Evolutionary conservation across 106 monocot species (phyloP).

Genomic region (Dactylorhiza incarnata): DNA sequence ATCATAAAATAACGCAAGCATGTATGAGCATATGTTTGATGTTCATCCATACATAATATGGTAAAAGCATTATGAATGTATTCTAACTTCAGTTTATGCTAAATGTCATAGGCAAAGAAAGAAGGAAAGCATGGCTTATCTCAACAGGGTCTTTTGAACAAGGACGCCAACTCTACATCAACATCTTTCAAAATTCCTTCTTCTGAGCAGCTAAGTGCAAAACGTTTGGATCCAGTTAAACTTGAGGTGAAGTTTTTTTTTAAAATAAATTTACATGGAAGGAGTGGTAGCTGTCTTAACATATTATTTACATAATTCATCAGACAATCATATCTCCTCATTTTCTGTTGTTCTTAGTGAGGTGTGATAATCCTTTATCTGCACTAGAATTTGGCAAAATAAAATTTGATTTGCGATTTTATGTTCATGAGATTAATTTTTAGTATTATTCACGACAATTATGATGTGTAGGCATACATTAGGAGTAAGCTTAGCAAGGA

Average conservation of each 20-base stretch:
- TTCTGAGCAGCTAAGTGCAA: conserved; percentile 68
- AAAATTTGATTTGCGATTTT: not conserved
- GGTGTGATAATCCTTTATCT: not conserved
- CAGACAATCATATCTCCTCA: not conserved
- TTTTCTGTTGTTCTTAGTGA: not conserved
- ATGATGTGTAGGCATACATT: conserved; percentile 51
- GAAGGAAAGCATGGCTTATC: conserved; percentile 53
- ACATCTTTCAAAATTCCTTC: conserved; percentile 43
- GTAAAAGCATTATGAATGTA: not conserved
- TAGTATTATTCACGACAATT: not conserved
- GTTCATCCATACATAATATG: not conserved
- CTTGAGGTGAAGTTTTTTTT: conserved; percentile 49
- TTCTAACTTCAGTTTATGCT: not conserved
- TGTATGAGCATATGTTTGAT: not conserved
- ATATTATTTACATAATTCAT: not conserved
- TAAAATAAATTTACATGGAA: not conserved
- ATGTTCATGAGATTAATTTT: not conserved
- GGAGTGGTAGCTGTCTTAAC: not conserved
- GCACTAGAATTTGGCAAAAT: not conserved
- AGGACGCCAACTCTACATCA: conserved; percentile 33
- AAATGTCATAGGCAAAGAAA: conserved; percentile 53
- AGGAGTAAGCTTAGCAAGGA: conserved; percentile 76
- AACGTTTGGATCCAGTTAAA: conserved; percentile 77
- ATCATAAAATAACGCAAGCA: not conserved
- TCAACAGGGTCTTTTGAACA: conserved; percentile 56